Evolutionary conservation across 2,329 filamentous ascomycete genomes (phyloP).

Genomic region (Cercospora brassicicola): DNA sequence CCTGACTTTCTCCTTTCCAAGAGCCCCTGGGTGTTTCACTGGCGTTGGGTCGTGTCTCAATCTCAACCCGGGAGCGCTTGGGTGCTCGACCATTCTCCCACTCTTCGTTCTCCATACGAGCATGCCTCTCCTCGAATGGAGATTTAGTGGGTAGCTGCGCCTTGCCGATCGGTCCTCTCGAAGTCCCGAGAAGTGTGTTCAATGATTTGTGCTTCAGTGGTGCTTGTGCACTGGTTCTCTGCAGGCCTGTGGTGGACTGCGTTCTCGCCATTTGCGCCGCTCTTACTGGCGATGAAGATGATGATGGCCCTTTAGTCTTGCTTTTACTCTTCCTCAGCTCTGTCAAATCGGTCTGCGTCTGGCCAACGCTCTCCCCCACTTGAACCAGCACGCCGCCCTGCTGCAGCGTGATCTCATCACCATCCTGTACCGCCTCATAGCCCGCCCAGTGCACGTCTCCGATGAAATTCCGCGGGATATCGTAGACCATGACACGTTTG

Average conservation of each 20-base stretch:
- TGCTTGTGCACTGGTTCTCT: slow-evolving; percentile 22
- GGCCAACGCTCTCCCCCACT: slow-evolving; percentile 72
- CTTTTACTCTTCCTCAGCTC: slow-evolving; percentile 70
- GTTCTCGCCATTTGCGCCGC: slow-evolving; percentile 18
- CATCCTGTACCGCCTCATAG: slow-evolving; percentile 68
- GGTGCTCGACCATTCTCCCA: slow-evolving; percentile 39
- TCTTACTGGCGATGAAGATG: slow-evolving; percentile 21
- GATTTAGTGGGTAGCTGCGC: slow-evolving; percentile 59
- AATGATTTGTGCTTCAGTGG: slow-evolving; percentile 59
- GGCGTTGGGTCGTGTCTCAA: slow-evolving; percentile 20
- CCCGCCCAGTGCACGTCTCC: slow-evolving; percentile 82
- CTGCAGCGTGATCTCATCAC: slow-evolving; percentile 79
- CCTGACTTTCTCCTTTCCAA: slow-evolving; percentile 17
- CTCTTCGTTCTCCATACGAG: slow-evolving; percentile 35
- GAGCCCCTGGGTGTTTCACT: neutral
- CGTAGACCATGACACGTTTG: slow-evolving; percentile 85
- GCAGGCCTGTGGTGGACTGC: slow-evolving; percentile 13
- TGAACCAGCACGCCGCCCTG: slow-evolving; percentile 74
- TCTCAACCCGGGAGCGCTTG: slow-evolving; percentile 43
- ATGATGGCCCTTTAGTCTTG: slow-evolving; percentile 38
- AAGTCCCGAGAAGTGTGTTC: slow-evolving; percentile 65
- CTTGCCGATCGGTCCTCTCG: slow-evolving; percentile 63
- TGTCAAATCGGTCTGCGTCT: slow-evolving; percentile 73
- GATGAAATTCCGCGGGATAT: slow-evolving; percentile 74
- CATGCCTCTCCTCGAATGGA: slow-evolving; percentile 62